A percentile compares a stretch with the other conserved stretches of the same genome.
Conservation (phyloP, 2,329 filamentous ascomycete species). For the Penicillium paneum region DNA sequence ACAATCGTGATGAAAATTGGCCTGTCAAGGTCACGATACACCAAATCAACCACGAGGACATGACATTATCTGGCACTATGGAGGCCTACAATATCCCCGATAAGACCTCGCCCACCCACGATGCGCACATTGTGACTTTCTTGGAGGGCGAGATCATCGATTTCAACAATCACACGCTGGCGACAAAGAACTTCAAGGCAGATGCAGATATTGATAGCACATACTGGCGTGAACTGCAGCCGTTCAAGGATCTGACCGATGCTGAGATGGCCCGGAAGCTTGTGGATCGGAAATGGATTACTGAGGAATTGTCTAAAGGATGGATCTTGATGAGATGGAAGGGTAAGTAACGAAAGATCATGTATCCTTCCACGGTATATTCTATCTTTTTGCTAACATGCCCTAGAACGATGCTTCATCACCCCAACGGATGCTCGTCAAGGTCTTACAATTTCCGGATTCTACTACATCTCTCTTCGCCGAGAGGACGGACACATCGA, state of each 20-base stretch:
- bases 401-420: conserved; percentile 48
- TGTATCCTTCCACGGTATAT: not conserved
- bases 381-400: conserved; percentile 12
- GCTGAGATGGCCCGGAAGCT: conserved; percentile 45
- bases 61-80: conserved; percentile 67
- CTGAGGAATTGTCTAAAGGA: conserved; percentile 39
- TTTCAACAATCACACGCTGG: conserved; percentile 51
- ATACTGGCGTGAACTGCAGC: conserved; percentile 50
- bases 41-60: conserved; percentile 56
- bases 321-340: conserved; percentile 55
- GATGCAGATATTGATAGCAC: conserved; percentile 46
- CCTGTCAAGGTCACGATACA: conserved; percentile 66
- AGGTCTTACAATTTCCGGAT: conserved; percentile 50
- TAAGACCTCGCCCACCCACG: conserved; percentile 42
- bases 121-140: conserved; percentile 60
- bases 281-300: conserved; percentile 45
- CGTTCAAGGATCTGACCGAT: conserved; percentile 46
- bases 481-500: conserved; percentile 47
- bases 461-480: conserved; percentile 50
- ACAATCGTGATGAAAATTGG: conserved; percentile 57
- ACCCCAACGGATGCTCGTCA: conserved; percentile 46
- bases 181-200: conserved; percentile 48
- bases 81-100: conserved; percentile 66
- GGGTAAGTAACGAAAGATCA: conserved; percentile 30
- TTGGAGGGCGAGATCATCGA: conserved; percentile 69